Evolutionary conservation across 2,329 filamentous ascomycete species (phyloP), one percentile per base, ranked within the genome.

Genomic region (Arthrobotrys musiformis): DNA sequence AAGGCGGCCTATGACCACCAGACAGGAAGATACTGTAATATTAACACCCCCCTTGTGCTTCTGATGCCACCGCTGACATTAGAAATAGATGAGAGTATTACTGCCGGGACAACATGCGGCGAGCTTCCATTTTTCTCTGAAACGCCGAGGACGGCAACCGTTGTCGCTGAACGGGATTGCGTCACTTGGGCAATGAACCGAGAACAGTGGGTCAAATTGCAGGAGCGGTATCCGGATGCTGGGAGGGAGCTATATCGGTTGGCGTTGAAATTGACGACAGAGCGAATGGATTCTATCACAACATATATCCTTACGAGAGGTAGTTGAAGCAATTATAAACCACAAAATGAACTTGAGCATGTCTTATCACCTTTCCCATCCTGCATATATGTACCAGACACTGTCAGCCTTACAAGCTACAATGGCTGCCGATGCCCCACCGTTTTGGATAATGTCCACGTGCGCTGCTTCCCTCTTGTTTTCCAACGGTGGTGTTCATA

Each of bases 91-190:
- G 74, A 78, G 35, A 78, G 74, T 37, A 78, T 78, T n/a, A 72
- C 69, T 7, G 74, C 74, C 11, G 80, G 80, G 15, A 95, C 95
- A 0, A 97, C 95, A 0, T 98, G 94, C 81, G 95, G 95, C 37
- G 95, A 99, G 85, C 84, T 99, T 64, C 95, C 95, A 0, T 99
- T 99, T 85, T 99, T 99, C 84, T 93, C 91, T 1, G 92, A 96
- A 81, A 98, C 94, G 0, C 87, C 89, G 63, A 88, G 95, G 17
- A 98, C 94, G 2, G 93, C 93, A 1, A 97, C 92, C 0, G 93
- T 96, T 9, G 87, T 90, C 48, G 93, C 93, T 1, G 94, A 98
- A 82, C 88, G 90, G 66, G 90, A 94, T 80, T 92, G 91, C 78
- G 89, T 95, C 0, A 89, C 91, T 4, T 99, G 95, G 95, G 84